phyloP scores from a whole-genome alignment of 305 asterid species.

The Ruellia speciosa region DNA sequence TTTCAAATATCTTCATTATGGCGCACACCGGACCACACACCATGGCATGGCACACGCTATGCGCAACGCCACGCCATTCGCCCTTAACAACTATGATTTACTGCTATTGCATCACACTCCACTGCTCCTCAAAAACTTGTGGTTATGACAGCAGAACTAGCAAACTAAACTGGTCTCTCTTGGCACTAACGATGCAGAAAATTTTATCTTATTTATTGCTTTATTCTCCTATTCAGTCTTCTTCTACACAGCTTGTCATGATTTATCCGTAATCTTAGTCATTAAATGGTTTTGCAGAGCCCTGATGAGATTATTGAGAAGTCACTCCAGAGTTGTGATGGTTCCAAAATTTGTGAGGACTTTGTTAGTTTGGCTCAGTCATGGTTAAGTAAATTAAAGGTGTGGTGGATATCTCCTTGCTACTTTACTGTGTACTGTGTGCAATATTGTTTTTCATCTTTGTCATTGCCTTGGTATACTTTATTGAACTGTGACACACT shows the following conservation, averaged over 20 bases:
- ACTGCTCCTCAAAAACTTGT: no score
- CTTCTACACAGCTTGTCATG: conserved; percentile 1
- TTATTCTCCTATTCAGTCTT: not conserved
- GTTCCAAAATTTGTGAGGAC: conserved; percentile 65
- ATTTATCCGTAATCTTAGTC: not conserved
- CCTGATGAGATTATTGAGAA: conserved; percentile 77
- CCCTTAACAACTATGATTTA: no score
- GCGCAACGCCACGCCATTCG: no score
- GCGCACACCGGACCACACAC: no score
- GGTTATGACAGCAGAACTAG: no score
- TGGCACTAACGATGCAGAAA: not conserved
- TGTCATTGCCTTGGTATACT: conserved; percentile 6
- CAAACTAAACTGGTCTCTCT: no score
- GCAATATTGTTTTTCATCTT: not conserved
- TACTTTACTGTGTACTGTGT: not conserved
- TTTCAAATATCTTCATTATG: no score
- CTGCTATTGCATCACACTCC: no score
- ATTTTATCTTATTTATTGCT: not conserved
- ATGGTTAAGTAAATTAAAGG: conserved; percentile 86
- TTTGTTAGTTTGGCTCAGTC: conserved; percentile 66
- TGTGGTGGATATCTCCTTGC: conserved; percentile 23
- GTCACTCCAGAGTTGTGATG: conserved; percentile 68
- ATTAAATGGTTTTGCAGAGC: conserved; percentile 50
- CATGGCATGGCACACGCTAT: no score
- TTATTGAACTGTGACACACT: not conserved